phyloP scores from a whole-genome alignment of 2,329 filamentous ascomycete genomes.

The Penicillium olsonii region DNA sequence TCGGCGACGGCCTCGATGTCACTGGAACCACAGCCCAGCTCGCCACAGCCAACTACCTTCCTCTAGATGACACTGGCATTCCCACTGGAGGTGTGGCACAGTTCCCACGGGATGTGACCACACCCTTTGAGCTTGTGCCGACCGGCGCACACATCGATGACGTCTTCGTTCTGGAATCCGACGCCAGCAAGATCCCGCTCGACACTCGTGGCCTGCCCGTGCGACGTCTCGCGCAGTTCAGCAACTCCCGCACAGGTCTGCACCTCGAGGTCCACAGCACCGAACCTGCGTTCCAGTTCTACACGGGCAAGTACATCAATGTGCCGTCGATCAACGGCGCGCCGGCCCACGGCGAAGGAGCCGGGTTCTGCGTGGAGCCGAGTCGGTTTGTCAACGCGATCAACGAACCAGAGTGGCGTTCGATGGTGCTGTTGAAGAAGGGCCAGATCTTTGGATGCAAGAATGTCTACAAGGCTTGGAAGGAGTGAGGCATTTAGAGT shows the following conservation, averaged over 20 bases:
- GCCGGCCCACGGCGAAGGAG: constrained; percentile 66
- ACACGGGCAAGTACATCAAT: constrained; percentile 83
- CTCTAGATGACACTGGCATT: constrained; percentile 71
- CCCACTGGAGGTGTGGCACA: constrained; percentile 70
- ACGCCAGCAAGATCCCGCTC: constrained; percentile 61
- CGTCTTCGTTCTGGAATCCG: constrained; percentile 77
- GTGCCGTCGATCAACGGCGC: constrained; percentile 64
- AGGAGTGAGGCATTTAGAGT: constrained; percentile 38
- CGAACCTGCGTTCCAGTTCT: constrained; percentile 96
- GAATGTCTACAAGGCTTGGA: constrained; percentile 85
- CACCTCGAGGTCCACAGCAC: constrained; percentile 88
- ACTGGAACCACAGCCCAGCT: constrained; percentile 63
- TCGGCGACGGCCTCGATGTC: constrained; percentile 60
- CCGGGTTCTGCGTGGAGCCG: constrained; percentile 90
- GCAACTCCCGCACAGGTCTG: constrained; percentile 71
- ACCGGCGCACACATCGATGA: constrained; percentile 79
- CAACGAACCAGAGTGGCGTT: constrained; percentile 78
- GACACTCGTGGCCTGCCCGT: constrained; percentile 68
- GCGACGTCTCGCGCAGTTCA: constrained; percentile 67
- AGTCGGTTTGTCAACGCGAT: constrained; percentile 86
- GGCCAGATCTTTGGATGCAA: constrained; percentile 79
- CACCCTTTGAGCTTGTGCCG: constrained; percentile 71
- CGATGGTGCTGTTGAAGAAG: constrained; percentile 77
- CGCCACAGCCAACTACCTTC: constrained; percentile 66
- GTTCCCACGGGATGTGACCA: constrained; percentile 61